Evolutionary conservation across 148 eudicot species (phyloP).

Genomic region (Polygonum maritimum): DNA sequence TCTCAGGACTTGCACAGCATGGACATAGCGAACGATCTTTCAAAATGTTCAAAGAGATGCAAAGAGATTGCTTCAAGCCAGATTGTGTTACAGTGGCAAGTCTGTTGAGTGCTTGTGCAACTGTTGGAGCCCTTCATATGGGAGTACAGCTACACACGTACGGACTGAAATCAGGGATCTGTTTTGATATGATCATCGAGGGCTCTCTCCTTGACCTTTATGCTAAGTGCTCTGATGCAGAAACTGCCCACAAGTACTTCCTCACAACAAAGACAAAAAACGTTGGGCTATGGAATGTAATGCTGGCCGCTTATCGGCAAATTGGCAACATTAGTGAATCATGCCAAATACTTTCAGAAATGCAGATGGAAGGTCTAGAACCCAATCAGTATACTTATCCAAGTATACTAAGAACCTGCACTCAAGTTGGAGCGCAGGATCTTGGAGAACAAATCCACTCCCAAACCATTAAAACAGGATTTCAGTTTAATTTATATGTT

Average conservation of each 20-base stretch:
- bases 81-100: conserved; percentile 82
- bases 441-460: conserved; percentile 82
- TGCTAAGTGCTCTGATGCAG: conserved; percentile 74
- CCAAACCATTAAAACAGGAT: conserved; percentile 76
- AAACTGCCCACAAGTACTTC: conserved; percentile 62
- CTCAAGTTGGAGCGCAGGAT: conserved; percentile 58
- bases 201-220: conserved; percentile 95
- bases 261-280: conserved; percentile 52
- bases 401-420: conserved; percentile 76
- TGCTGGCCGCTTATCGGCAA: conserved; percentile 86
- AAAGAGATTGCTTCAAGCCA: conserved; percentile 55
- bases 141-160: conserved; percentile 81
- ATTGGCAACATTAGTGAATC: conserved; percentile 57
- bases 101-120: conserved; percentile 66
- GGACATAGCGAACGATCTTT: conserved; percentile 55
- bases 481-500: conserved; percentile 73
- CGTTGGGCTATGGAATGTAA: conserved; percentile 85
- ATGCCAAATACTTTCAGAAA: conserved; percentile 34
- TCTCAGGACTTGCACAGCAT: conserved; percentile 75
- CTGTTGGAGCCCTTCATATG: conserved; percentile 53
- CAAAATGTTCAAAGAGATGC: conserved; percentile 62
- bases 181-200: conserved; percentile 70
- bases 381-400: conserved; percentile 96
- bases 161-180: conserved; percentile 72
- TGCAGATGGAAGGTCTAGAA: conserved; percentile 60